A percentile compares a stretch with the other conserved stretches of the same genome.
phyloP scores from a whole-genome alignment of 2,329 filamentous ascomycete genomes.

The Exophiala sp. region DNA sequence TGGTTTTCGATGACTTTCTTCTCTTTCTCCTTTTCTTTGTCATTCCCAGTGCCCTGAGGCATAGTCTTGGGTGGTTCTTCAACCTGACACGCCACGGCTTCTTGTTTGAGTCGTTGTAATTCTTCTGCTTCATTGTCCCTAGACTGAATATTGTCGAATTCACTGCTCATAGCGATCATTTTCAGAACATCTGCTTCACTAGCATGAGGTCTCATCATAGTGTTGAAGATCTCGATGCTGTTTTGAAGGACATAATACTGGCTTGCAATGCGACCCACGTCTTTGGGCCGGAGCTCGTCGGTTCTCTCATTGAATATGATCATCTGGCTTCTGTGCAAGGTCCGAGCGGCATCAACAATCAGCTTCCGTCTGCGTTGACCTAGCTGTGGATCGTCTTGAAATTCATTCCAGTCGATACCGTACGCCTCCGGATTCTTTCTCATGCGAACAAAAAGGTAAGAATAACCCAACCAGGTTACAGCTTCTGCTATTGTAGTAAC shows the following conservation, averaged over 20 bases:
- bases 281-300: slow-evolving; percentile 88
- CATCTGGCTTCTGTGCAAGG: slow-evolving; percentile 93
- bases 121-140: slow-evolving; percentile 88
- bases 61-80: slow-evolving; percentile 50
- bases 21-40: slow-evolving; percentile 72
- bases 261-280: slow-evolving; percentile 93
- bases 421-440: slow-evolving; percentile 85
- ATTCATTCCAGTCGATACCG: slow-evolving; percentile 92
- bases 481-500: slow-evolving; percentile 92
- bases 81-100: slow-evolving; percentile 73
- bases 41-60: slow-evolving; percentile 44
- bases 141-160: slow-evolving; percentile 95
- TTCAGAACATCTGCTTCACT: slow-evolving; percentile 89
- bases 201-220: slow-evolving; percentile 80
- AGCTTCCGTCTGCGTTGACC: slow-evolving; percentile 81
- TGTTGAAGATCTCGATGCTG: slow-evolving; percentile 94
- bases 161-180: slow-evolving; percentile 96
- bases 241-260: slow-evolving; percentile 94
- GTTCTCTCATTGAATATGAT: slow-evolving; percentile 96
- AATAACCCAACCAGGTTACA: slow-evolving; percentile 96
- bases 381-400: slow-evolving; percentile 79
- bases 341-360: slow-evolving; percentile 81
- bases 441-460: slow-evolving; percentile 97
- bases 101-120: slow-evolving; percentile 67
- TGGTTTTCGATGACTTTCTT: slow-evolving; percentile 66